These are phyloP conservation scores for Paecilomyces variotii DNA, from an alignment of 2,329 filamentous ascomycete genomes.

Conservation along the genomic window DNA sequence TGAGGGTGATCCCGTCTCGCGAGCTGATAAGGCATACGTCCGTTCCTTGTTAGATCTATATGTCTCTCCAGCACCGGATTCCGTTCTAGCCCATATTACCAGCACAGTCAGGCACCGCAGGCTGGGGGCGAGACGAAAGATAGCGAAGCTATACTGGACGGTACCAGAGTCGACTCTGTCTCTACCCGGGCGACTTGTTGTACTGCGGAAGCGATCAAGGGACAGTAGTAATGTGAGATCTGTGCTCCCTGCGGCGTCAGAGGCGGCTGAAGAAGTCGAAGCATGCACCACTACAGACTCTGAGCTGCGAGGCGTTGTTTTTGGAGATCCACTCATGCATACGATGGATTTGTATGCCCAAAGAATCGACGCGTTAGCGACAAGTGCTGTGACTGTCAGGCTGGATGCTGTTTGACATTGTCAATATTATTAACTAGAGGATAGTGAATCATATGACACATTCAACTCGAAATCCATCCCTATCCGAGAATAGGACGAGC, in stretches of 20 bases:
- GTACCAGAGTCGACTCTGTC: conserved; percentile 60
- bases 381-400: conserved; percentile 50
- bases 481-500: not conserved
- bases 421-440: not conserved
- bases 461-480: not conserved
- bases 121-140: conserved; percentile 9
- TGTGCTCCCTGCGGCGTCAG: conserved; percentile 34
- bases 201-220: conserved; percentile 46
- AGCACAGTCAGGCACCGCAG: not conserved
- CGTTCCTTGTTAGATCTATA: conserved; percentile 65
- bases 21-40: conserved; percentile 71
- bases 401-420: not conserved
- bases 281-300: conserved; percentile 62
- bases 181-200: conserved; percentile 60
- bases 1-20: conserved; percentile 72
- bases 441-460: not conserved
- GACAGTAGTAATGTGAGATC: conserved; percentile 41
- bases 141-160: conserved; percentile 45
- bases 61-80: conserved; percentile 48
- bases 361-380: conserved; percentile 63
- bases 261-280: conserved; percentile 50
- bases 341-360: conserved; percentile 70
- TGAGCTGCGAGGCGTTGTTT: conserved; percentile 61
- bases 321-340: conserved; percentile 75
- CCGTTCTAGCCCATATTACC: conserved; percentile 5